Base-by-base conservation (phyloP, 495 filamentous ascomycete genomes). In the Hyaloscypha bicolor region DNA sequence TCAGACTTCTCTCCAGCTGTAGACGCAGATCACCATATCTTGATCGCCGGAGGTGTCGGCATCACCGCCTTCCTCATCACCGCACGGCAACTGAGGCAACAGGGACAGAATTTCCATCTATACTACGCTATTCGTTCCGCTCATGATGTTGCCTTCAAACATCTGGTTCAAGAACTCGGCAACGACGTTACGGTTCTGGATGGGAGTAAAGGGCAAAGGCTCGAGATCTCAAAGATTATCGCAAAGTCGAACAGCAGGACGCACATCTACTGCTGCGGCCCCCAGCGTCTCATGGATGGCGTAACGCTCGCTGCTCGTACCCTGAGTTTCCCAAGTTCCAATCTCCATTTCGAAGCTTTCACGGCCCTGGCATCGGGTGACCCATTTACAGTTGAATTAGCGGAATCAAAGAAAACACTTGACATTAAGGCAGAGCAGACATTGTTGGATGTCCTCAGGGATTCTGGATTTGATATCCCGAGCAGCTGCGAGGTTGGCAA, bases 331-430 rank as follows among this genome's bases (percentile, higher is more conserved):
- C 71, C 76, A 0, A 73, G 79, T 22, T 73, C 73, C 3, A 79
- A 82, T 29, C 75, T 86, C n/a, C 83, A 87, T 63, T 84, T 81
- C 63, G 85, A 87, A 70, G 79, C 81, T 0, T 87, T 87, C 48
- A 65, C 72, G 42, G 80, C 82, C 1, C 76, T 81, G 59, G 76
- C 80, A 2, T 73, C 73, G 3, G 84, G 85, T 0, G 83, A 86
- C 64, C 83, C 83, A n/a, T 87, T 86, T 70, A 79, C 83, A 51
- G 84, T 74, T 0, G 78, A 82, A 30, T 77, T 86, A 11, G 65
- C 67, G 14, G 51, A 21, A 9, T 39, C 52, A 4, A 60, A 62
- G 21, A 73, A 76, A 60, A 66, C 73, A 39, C 53, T 80, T 9
- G 69, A 77, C 60, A 74, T 81, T 0, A 72, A 72, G 4, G 66